Evolutionary conservation across 495 filamentous ascomycete species (phyloP).

Genomic region (Lasiosphaeria miniovina): DNA sequence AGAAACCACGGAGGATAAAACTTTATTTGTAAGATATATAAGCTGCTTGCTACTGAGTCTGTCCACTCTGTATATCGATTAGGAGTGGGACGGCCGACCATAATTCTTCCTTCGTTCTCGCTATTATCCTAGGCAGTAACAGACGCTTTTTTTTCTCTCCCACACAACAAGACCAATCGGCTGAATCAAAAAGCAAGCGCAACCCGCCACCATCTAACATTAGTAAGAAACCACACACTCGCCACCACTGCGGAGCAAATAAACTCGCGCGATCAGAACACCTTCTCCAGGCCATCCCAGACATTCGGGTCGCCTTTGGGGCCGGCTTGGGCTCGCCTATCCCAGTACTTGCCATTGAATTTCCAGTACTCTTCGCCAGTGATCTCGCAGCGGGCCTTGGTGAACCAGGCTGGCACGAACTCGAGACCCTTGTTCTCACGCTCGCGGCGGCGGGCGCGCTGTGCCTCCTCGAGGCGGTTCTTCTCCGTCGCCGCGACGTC

Average conservation of each 20-base stretch:
- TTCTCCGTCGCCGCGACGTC: conserved; percentile 91
- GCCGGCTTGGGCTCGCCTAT: conserved; percentile 56
- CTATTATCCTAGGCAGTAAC: too few relatives aligned
- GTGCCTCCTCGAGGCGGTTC: conserved; percentile 91
- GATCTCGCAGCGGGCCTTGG: conserved; percentile 62
- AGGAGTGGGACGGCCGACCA: too few relatives aligned
- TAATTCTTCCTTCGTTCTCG: too few relatives aligned
- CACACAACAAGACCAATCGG: too few relatives aligned
- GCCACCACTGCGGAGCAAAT: background rate
- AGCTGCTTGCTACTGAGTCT: too few relatives aligned
- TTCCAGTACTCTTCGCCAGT: conserved; percentile 92
- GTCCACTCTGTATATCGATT: too few relatives aligned
- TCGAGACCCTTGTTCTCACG: conserved; percentile 75
- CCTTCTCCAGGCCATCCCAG: conserved; percentile 51
- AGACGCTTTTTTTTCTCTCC: too few relatives aligned
- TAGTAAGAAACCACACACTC: too few relatives aligned
- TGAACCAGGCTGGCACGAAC: conserved; percentile 84
- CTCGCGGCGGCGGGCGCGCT: conserved; percentile 70
- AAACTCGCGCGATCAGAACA: conserved; percentile 27
- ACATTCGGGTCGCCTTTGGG: conserved; percentile 37
- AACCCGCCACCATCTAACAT: too few relatives aligned
- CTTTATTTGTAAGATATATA: too few relatives aligned
- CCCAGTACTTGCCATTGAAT: conserved; percentile 87
- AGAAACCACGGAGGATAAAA: too few relatives aligned
- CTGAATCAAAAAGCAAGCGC: too few relatives aligned